Evolutionary conservation across 331 rosid genomes (phyloP), one percentile per base, ranked within the genome.

Genomic region (Rhamnella rubrinervis): DNA sequence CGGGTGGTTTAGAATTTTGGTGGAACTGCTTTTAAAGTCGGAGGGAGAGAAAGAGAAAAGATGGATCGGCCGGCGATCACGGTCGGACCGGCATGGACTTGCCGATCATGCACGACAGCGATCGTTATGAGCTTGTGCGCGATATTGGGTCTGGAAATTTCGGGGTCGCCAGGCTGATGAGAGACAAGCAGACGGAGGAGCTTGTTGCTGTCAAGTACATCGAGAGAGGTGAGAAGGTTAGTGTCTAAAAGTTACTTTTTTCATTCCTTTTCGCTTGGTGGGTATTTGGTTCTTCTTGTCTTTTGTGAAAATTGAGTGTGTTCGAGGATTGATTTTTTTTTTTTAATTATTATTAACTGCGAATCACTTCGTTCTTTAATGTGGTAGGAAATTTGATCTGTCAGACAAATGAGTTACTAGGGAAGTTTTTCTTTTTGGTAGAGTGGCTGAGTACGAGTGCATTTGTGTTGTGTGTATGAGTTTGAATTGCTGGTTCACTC

Each of bases 211-310:
- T 88, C 18, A 90, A 93, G 84, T 93, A 93, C 81, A 86, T 93
- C 78, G 97, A 93, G 92, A 79, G 98, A 80, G 98, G 98, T 82
- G 97, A 90, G 80, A 93, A 90, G 98, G 97, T 92, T 74, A 68
- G 88, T 85, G 66, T 53, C 67, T 64, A 16, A 4, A 46, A 5
- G 40, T 20, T 55, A 21, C 38, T 58, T 21, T 16, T 7, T 44
- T 66, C 28, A 55, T 23, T 49, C 52, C 13, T 37, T 18, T 15
- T 16, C 38, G 58, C 6, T 2, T 4, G 5, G 13, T 49, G 59
- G 21, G 31, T 63, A 17, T 38, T 68, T 44, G 15, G 15, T n/a
- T 51, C 1, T 23, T 21, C 19, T 50, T 10, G 23, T 50, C 31
- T 70, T 41, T 13, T 65, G 20, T 1, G 31, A 40, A 5, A 46